Percentiles rank a stretch among this genome's conserved stretches.
Conservation (phyloP, 768 basidiomycete genomes). For the Kwoniella heveanensis region DNA sequence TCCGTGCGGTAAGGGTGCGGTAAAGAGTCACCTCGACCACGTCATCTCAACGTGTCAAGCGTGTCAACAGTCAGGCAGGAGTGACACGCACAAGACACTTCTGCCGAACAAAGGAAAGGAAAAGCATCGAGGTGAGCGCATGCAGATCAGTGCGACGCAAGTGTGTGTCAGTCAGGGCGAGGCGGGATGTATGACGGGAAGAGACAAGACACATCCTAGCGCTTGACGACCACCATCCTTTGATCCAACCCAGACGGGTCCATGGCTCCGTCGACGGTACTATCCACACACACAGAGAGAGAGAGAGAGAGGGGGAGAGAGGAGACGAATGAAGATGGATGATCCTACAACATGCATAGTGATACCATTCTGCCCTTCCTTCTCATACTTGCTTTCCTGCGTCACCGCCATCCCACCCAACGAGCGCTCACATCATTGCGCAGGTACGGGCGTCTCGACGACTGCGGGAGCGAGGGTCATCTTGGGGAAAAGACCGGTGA, state of each 20-base stretch:
- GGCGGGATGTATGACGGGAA: too few species aligned
- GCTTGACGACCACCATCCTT: constrained; percentile 5
- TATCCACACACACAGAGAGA: too few species aligned
- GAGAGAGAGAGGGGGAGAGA: too few species aligned
- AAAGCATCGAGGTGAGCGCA: too few species aligned
- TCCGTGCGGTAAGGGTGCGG: background rate
- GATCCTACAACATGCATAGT: constrained; percentile 19
- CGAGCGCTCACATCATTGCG: background rate
- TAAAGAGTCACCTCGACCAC: background rate
- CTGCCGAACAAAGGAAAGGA: background rate
- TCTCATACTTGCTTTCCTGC: too few species aligned
- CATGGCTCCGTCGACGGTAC: too few species aligned
- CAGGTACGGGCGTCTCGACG: constrained; percentile 10
- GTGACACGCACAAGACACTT: too few species aligned
- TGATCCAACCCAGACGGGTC: background rate
- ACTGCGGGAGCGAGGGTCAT: constrained; percentile 32
- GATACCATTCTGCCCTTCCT: too few species aligned
- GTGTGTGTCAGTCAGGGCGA: too few species aligned
- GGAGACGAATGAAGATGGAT: too few species aligned
- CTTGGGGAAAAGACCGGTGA: constrained; percentile 36
- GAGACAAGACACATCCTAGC: too few species aligned
- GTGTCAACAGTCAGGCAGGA: too few species aligned
- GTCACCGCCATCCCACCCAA: background rate
- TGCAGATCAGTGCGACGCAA: background rate
- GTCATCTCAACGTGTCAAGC: constrained; percentile 11